These are phyloP conservation scores for Cryptococcus sp. DNA, from an alignment of 1,284 basidiomycete species.

Conservation along the genomic window DNA sequence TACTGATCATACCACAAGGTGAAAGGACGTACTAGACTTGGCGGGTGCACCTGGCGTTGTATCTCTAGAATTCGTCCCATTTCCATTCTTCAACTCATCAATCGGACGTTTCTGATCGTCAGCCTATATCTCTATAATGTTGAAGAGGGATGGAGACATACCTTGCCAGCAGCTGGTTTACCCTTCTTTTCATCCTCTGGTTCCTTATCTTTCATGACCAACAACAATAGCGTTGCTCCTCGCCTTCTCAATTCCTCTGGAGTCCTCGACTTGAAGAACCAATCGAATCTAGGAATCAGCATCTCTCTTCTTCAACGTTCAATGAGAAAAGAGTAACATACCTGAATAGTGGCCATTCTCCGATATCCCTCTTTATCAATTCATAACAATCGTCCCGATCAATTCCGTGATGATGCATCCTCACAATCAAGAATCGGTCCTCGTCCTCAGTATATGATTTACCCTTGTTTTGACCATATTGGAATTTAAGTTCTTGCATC, in stretches of 20 bases:
- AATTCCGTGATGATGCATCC: conserved; percentile 88
- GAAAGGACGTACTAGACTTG: conserved; percentile 11
- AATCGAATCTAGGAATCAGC: conserved; percentile 63
- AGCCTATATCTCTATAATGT: background rate
- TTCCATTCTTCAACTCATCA: conserved; percentile 46
- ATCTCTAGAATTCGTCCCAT: conserved; percentile 32
- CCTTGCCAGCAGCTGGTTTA: conserved; percentile 40
- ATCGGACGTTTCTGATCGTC: conserved; percentile 48
- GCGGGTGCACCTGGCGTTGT: conserved; percentile 34
- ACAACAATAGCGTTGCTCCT: conserved; percentile 80
- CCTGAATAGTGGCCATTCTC: conserved; percentile 91
- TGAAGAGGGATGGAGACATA: conserved; percentile 9
- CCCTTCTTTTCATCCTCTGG: conserved; percentile 55
- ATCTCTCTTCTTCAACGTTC: background rate
- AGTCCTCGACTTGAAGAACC: conserved; percentile 96
- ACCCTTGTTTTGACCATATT: conserved; percentile 90
- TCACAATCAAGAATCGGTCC: conserved; percentile 89
- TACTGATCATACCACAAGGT: background rate
- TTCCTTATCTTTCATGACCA: conserved; percentile 81
- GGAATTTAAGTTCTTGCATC: conserved; percentile 90
- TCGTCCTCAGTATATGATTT: conserved; percentile 97
- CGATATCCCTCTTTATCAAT: conserved; percentile 91
- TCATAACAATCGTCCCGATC: conserved; percentile 90
- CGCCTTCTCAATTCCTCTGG: conserved; percentile 85
- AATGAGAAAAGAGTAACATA: conserved; percentile 12